Evolutionary conservation across 2,329 filamentous ascomycete species (phyloP), one percentile per base, ranked within the genome.

Genomic region (Nemania diffusa): DNA sequence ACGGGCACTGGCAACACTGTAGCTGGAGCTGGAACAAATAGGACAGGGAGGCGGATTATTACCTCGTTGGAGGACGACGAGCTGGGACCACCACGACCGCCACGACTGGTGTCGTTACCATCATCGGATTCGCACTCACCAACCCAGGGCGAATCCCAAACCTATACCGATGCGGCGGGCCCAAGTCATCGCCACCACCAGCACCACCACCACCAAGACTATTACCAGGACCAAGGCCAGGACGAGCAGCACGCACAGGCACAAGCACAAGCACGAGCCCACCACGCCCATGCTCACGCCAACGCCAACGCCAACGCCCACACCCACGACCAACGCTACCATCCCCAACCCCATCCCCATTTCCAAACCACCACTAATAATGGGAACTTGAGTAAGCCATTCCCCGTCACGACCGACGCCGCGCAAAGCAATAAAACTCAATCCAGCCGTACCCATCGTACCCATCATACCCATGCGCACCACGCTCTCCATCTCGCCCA

Each of bases 11-110:
- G 27, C 11, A 7, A 8, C 42, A 29, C 15, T 64, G 55, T 32
- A 46, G 40, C 46, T 37, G 52, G 52, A 15, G 42, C 24, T 44
- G 63, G 32, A n/a, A 20, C 63, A 64, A 63, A 58, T 59, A 67
- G 53, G 46, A 58, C 50, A 50, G 60, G 52, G 42, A 57, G 58
- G 58, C 64, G 59, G 48, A 67, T 68, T 61, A 64, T 40, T 40
- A 7, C 32, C 8, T 40, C 61, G 53, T 57, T 56, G 67, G 65
- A 61, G 50, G 69, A 63, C 69, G 72, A 69, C 70, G 71, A 71
- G 72, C 73, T 74, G 71, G 73, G 72, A 70, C 73, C 73, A 74
- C 71, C 72, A 73, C 70, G 48, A 26, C 37, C 2, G 24, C 20
- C 20, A 27, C 29, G 29, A 40, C 2, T 9, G 17, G 8, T 50